Base-by-base conservation (phyloP, 2,329 filamentous ascomycete species). In the Alternaria incomplexa region DNA sequence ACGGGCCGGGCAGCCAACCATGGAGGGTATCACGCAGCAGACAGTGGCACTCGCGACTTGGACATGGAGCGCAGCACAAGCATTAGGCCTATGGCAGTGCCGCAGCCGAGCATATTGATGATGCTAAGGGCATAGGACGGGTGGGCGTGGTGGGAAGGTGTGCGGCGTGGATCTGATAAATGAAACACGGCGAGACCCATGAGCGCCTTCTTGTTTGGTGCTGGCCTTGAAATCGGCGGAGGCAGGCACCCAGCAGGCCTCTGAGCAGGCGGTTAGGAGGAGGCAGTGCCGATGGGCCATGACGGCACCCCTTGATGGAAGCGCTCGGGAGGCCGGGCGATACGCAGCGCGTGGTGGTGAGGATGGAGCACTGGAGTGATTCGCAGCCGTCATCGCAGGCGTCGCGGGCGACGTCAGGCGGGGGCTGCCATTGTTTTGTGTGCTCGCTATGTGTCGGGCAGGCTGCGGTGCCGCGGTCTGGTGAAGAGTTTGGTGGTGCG, bases 261-360 rank as follows among this genome's bases (percentile, higher is more conserved):
- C 61, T 58, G 54, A 51, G 50, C 62, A 63, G 71, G 71, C 70
- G 71, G 70, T 61, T 73, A 73, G 61, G 62, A 71, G 40, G 70
- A 70, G 71, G 71, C 70, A 71, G 71, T 72, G 71, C 67, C 61
- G 61, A 65, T n/a, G 20, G 36, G 23, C 45, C 45, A 32, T 57
- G 62, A 25, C 48, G 56, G 30, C 44, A 28, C 63, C 57, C 58
- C 54, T 58, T 22, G 53, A n/a, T 58, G 65, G 56, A 70, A 68
- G 70, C 70, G 68, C 70, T 69, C 70, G 71, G 70, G 65, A 66
- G 55, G 40, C 45, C 61, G 65, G 71, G 71, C 71, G 71, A 72
- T 71, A 73, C 69, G 70, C 68, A 71, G 67, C 59, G 56, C 28
- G 46, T 32, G 40, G 25, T 30, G 67, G 22, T 28, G 56, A 48